phyloP scores from a whole-genome alignment of 345 rosid species.

The Mercurialis annua region DNA sequence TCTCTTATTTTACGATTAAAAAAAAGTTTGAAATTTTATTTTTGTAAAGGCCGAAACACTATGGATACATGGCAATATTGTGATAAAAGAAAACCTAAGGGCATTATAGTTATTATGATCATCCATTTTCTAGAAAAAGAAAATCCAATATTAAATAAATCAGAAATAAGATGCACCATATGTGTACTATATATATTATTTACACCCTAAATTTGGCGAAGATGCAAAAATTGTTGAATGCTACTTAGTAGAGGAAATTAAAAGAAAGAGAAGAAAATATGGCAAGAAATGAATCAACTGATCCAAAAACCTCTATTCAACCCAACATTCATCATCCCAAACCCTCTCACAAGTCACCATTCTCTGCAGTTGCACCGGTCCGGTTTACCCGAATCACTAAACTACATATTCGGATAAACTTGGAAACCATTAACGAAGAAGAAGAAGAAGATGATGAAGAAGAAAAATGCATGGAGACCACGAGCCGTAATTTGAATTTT shows the following conservation, averaged over 20 bases:
- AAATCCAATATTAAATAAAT: background rate
- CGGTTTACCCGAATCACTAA: slow-evolving; percentile 11
- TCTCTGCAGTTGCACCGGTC: slow-evolving; percentile 33
- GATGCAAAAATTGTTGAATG: background rate
- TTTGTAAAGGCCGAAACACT: background rate
- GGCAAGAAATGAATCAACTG: slow-evolving; percentile 1
- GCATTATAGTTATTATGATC: background rate
- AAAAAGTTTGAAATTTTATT: no score
- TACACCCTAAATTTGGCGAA: background rate
- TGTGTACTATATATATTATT: no score
- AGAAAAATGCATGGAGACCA: slow-evolving; percentile 17
- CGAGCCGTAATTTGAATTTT: background rate
- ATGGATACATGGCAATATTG: background rate
- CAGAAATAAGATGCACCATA: no score
- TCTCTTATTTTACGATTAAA: no score
- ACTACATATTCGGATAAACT: slow-evolving; percentile 13
- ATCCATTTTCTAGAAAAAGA: slow-evolving; percentile 16
- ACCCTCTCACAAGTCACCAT: slow-evolving; percentile 22
- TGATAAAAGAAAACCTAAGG: background rate
- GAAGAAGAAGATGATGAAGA: slow-evolving; percentile 30
- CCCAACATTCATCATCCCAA: background rate
- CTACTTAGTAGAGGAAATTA: no score
- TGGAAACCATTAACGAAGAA: slow-evolving; percentile 39
- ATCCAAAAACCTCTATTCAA: background rate
- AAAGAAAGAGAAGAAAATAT: slow-evolving; percentile 2